Evolutionary conservation across 108 stramenopile genomes (phyloP).

Genomic region (Nitzschia inconspicua): DNA sequence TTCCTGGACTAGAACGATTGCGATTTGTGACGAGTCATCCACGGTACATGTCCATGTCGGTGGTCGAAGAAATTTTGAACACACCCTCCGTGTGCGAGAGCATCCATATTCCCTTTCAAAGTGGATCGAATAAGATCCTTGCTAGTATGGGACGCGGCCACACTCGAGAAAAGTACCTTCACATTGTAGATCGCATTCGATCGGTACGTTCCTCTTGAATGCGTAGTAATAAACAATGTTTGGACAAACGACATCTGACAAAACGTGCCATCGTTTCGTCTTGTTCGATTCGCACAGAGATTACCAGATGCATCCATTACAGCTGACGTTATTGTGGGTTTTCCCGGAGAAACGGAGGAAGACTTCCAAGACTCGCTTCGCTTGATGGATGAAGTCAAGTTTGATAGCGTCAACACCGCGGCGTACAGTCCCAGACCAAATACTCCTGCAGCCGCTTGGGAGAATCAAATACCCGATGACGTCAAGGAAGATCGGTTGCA

Average conservation of each 20-base stretch:
- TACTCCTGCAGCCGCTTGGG: slow-evolving; percentile 82
- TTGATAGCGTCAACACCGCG: slow-evolving; percentile 80
- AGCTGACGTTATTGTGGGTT: slow-evolving; percentile 92
- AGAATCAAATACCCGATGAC: slow-evolving; percentile 81
- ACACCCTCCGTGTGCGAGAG: slow-evolving; percentile 79
- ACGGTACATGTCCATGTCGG: slow-evolving; percentile 91
- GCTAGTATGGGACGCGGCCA: slow-evolving; percentile 95
- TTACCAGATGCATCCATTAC: slow-evolving; percentile 94
- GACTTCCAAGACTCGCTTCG: slow-evolving; percentile 88
- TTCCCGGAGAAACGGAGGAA: slow-evolving; percentile 97
- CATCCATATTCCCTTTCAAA: slow-evolving; percentile 94
- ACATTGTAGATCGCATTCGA: slow-evolving; percentile 88
- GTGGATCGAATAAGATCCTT: slow-evolving; percentile 84
- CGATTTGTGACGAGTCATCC: slow-evolving; percentile 98
- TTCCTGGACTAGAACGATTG: slow-evolving; percentile 79
- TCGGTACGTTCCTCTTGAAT: slow-evolving; percentile 34
- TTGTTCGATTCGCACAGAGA: slow-evolving; percentile 12
- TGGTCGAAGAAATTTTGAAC: slow-evolving; percentile 92
- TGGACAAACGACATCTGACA: not conserved
- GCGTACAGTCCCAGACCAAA: slow-evolving; percentile 87
- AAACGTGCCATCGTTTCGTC: not conserved
- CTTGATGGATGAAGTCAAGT: slow-evolving; percentile 88
- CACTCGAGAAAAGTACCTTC: slow-evolving; percentile 87
- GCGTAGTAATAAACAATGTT: not conserved
- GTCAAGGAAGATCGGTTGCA: slow-evolving; percentile 88